Base-by-base conservation (phyloP, 192 early-diverging fungal genomes). In the Coemansia interrupta region DNA sequence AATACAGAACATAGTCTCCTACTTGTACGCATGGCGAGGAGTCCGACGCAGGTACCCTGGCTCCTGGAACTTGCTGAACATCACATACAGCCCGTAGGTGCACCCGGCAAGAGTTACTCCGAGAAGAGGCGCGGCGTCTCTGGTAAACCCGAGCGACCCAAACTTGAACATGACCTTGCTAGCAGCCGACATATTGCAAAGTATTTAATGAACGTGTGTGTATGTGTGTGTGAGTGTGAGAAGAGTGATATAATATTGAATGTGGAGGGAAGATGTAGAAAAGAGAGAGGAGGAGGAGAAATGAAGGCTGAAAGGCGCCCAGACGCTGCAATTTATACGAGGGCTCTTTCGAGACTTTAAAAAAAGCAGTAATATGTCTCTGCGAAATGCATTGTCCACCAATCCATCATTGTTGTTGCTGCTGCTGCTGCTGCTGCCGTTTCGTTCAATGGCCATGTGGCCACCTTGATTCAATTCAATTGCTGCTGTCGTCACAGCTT, bases 31-130 rank as follows among this genome's bases (percentile, higher is more conserved):
- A 9, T 66, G 55, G 10, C 61, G 58, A 0, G 77, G 77, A 13
- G 39, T 14, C 8, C 70, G 57, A 15, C 77, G 77, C 58, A 79
- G 40, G 58, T 79, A 79, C 6, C 63, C 66, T 15, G 77, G 77
- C 56, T 79, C 77, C 22, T 69, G 66, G 71, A 79, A 73, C 50
- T 73, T 73, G 69, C 70, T 79, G 23, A 58, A 47, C 66, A 69
- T 61, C 18, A 73, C 70, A 52, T 73, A 73, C 13, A 68, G 22
- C 7, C 77, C 77, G 41, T 79, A 78, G n/a, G 57, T 56, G 44
- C 74, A 78, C 10, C 74, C 74, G n/a, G 65, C 74, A 0, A 50
- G 51, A 7, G 74, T 78, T 13, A 78, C 69, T 29, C 65, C 65
- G 10, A 78, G 54, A 18, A 78, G 65, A 20, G 68, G 65, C 2